phyloP scores from a whole-genome alignment of 1,284 basidiomycete genomes.

The Ganoderma meredithae region DNA sequence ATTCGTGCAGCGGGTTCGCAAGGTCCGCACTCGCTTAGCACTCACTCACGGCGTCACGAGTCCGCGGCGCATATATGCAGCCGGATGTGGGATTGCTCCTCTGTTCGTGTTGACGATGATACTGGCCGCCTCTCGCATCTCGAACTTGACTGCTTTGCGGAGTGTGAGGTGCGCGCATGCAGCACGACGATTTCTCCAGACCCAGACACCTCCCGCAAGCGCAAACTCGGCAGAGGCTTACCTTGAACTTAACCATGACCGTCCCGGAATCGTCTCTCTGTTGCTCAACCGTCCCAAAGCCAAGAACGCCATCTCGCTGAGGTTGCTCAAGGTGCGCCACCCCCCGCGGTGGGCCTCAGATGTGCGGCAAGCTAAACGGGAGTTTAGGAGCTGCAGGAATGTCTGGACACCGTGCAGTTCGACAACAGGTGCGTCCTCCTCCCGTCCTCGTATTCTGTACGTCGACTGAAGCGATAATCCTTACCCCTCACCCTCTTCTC shows the following conservation, averaged over 20 bases:
- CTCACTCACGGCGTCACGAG: constrained; percentile 21
- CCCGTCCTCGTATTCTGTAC: background rate
- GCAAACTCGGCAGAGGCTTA: constrained; percentile 54
- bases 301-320: constrained; percentile 89
- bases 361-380: constrained; percentile 1
- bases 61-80: constrained; percentile 8
- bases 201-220: constrained; percentile 1
- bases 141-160: constrained; percentile 1
- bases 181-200: constrained; percentile 25
- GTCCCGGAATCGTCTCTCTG: constrained; percentile 68
- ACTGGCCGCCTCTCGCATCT: constrained; percentile 11
- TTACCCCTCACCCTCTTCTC: background rate
- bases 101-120: constrained; percentile 4
- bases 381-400: constrained; percentile 73
- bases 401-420: constrained; percentile 71
- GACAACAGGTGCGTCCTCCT: constrained; percentile 63
- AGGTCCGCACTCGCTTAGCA: constrained; percentile 18
- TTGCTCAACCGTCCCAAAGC: constrained; percentile 83
- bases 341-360: background rate
- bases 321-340: constrained; percentile 67
- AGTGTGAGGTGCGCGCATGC: constrained; percentile 1
- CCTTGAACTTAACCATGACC: constrained; percentile 54
- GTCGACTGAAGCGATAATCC: background rate
- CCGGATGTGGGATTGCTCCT: constrained; percentile 14
- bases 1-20: background rate